A percentile compares a stretch with the other conserved stretches of the same genome.
Conservation (phyloP, 495 filamentous ascomycete species). For the Podospora tetraspora region DNA sequence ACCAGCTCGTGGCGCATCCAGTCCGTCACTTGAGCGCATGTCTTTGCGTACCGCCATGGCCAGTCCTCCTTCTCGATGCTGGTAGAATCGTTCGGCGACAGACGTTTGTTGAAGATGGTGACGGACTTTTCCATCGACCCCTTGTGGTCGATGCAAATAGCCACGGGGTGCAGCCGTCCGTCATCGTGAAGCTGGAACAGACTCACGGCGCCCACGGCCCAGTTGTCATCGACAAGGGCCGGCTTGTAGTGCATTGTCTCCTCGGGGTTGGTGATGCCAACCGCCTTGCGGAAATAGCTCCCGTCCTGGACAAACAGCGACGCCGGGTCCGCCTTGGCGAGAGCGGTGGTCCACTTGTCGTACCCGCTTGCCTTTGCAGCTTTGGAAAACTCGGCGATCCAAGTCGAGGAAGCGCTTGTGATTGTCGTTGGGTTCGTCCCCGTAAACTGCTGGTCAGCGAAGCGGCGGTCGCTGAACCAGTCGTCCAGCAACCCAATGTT, state of each 20-base stretch:
- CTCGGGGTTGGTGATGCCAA: constrained; percentile 20
- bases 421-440: constrained; percentile 48
- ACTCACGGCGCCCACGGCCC: constrained; percentile 37
- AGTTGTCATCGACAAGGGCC: constrained; percentile 24
- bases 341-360: constrained; percentile 22
- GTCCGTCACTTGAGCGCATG: constrained; percentile 44
- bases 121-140: constrained; percentile 39
- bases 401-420: constrained; percentile 25
- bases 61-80: constrained; percentile 40
- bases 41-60: constrained; percentile 51
- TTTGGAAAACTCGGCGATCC: constrained; percentile 33
- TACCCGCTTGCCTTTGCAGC: constrained; percentile 30
- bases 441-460: constrained; percentile 48
- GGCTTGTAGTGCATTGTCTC: constrained; percentile 20
- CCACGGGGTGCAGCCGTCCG: constrained; percentile 44
- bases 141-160: constrained; percentile 43
- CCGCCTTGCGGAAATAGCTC: constrained; percentile 43
- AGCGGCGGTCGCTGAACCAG: constrained; percentile 47
- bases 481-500: constrained; percentile 43
- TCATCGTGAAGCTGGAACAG: constrained; percentile 41
- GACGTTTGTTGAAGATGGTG: constrained; percentile 43
- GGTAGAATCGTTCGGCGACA: constrained; percentile 26
- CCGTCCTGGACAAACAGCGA: constrained; percentile 44
- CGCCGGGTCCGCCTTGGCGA: constrained; percentile 25
- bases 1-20: constrained; percentile 46